These are phyloP conservation scores for Pleurotus ostreatus DNA, from an alignment of 768 basidiomycete genomes.

Conservation along the genomic window DNA sequence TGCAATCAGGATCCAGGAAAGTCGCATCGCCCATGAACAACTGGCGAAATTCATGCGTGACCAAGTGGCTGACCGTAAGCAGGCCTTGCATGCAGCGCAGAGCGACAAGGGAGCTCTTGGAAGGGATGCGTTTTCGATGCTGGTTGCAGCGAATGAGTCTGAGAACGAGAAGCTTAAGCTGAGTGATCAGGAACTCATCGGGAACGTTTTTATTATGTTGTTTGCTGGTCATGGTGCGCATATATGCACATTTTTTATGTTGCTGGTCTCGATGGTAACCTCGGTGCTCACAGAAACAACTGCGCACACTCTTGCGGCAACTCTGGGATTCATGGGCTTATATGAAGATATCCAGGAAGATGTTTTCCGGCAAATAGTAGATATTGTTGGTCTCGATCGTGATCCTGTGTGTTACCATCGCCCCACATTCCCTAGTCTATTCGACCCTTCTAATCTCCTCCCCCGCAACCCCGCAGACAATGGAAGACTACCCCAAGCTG, in stretches of 20 bases:
- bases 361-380: conserved; percentile 39
- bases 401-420: conserved; percentile 26
- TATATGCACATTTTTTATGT: not conserved
- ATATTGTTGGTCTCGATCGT: conserved; percentile 28
- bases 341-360: conserved; percentile 46
- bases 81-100: conserved; percentile 16
- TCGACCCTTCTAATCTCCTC: not conserved
- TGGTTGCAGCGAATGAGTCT: conserved; percentile 40
- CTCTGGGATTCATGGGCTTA: conserved; percentile 41
- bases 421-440: not conserved
- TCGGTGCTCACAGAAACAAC: conserved; percentile 38
- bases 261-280: not conserved
- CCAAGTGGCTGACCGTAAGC: conserved; percentile 30
- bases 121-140: conserved; percentile 36
- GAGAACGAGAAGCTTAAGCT: conserved; percentile 37
- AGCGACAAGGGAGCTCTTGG: conserved; percentile 9
- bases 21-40: conserved; percentile 25
- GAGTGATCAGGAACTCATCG: conserved; percentile 41
- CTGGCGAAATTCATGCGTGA: conserved; percentile 33
- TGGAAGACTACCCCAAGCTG: conserved; percentile 36
- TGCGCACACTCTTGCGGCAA: conserved; percentile 43
- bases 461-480: conserved; percentile 19
- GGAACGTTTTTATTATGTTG: conserved; percentile 48
- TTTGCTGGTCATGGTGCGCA: conserved; percentile 54
- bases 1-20: conserved; percentile 20